phyloP scores from a whole-genome alignment of 176 grass and related monocot genomes.

The Hyparrhenia diplandra region DNA sequence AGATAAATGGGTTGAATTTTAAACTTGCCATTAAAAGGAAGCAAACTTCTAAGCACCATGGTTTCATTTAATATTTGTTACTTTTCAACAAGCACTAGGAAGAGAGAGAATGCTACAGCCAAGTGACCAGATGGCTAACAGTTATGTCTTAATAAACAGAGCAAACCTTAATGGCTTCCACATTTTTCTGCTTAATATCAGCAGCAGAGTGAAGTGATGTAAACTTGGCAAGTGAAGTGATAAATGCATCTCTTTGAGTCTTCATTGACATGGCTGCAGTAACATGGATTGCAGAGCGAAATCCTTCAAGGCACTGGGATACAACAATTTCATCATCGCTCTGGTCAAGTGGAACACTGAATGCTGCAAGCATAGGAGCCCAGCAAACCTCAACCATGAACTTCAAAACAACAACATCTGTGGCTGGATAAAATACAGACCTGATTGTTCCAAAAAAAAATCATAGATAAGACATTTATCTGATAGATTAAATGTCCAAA shows the following conservation, averaged over 20 bases:
- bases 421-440: constrained; percentile 94
- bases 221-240: constrained; percentile 98
- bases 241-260: constrained; percentile 96
- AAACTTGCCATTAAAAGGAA: constrained; percentile 2
- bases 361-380: constrained; percentile 99
- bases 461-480: constrained; percentile 26
- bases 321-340: constrained; percentile 81
- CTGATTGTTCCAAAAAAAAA: constrained; percentile 53
- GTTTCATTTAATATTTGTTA: constrained; percentile 5
- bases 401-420: constrained; percentile 88
- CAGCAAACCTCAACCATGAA: constrained; percentile 99
- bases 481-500: constrained; percentile 22
- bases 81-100: constrained; percentile 11
- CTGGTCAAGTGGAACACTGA: constrained; percentile 97
- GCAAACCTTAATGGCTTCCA: constrained; percentile 95
- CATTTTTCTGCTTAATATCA: constrained; percentile 96
- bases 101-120: neutral
- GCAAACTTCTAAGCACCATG: neutral
- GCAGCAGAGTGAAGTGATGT: constrained; percentile 94
- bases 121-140: neutral
- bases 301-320: constrained; percentile 91
- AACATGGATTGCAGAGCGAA: constrained; percentile 91
- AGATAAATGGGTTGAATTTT: neutral
- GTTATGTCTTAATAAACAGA: constrained; percentile 19
- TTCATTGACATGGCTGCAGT: constrained; percentile 99